Conservation (phyloP, 371 early-diverging fungal genomes). For the Mucor velutinosus region DNA sequence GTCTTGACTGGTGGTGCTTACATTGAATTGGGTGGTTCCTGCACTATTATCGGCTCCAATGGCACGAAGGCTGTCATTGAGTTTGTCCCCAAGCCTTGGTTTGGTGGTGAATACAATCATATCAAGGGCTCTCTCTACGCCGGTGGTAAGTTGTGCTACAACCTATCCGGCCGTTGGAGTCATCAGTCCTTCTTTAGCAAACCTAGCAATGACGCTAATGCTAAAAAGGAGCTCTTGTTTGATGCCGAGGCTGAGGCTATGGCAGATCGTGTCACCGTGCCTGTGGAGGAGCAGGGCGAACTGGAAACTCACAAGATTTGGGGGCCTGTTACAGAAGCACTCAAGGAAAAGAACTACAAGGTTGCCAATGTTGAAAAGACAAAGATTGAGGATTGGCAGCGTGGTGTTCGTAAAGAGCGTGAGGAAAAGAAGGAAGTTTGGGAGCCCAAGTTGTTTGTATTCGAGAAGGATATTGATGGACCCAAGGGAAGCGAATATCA, state of each 20-base stretch:
- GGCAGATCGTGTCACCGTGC: constrained; percentile 55
- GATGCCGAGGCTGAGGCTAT: constrained; percentile 64
- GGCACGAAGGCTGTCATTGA: constrained; percentile 63
- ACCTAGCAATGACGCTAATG: not conserved
- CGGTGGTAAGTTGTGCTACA: constrained; percentile 30
- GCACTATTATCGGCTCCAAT: constrained; percentile 56
- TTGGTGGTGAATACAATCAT: constrained; percentile 55
- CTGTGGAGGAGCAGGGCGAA: constrained; percentile 62
- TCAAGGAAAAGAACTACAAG: constrained; percentile 63
- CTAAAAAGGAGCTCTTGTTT: constrained; percentile 53
- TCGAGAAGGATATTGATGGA: constrained; percentile 45
- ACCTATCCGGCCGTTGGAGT: constrained; percentile 67
- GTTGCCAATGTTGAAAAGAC: constrained; percentile 71
- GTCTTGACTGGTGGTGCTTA: constrained; percentile 66
- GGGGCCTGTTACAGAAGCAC: constrained; percentile 67
- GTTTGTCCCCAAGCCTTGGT: constrained; percentile 60
- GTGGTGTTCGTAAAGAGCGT: constrained; percentile 65
- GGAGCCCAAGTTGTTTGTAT: constrained; percentile 56
- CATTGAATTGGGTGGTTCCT: constrained; percentile 61
- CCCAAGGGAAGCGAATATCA: constrained; percentile 13
- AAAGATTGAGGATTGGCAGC: constrained; percentile 75
- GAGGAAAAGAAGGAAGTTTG: constrained; percentile 47
- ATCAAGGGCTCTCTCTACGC: constrained; percentile 42
- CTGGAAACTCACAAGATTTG: constrained; percentile 76
- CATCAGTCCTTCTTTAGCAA: constrained; percentile 51